phyloP scores from a whole-genome alignment of 805 yeast genomes.

The Ogataea wickerhamii region DNA sequence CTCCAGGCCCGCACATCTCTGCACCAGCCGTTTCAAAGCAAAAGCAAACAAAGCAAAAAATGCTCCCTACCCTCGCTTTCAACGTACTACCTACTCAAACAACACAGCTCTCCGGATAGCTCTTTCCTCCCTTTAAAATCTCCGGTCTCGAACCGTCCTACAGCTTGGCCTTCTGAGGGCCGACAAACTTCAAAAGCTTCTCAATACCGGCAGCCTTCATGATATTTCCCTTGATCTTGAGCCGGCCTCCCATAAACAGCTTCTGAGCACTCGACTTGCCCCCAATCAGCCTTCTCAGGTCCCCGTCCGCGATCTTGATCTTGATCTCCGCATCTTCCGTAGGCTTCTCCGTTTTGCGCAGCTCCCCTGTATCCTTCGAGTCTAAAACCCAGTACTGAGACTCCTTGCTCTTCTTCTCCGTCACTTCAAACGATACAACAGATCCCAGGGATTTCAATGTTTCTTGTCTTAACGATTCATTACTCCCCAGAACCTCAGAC shows the following conservation, averaged over 20 bases:
- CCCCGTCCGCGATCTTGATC: conserved; percentile 61
- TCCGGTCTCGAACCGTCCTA: conserved; percentile 15
- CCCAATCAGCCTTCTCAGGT: conserved; percentile 63
- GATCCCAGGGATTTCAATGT: conserved; percentile 28
- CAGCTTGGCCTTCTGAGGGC: conserved; percentile 43
- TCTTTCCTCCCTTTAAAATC: background rate
- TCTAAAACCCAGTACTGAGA: conserved; percentile 62
- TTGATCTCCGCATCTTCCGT: conserved; percentile 60
- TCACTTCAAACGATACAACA: conserved; percentile 58
- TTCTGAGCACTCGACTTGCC: conserved; percentile 85
- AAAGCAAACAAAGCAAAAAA: no score
- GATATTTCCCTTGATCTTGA: conserved; percentile 85
- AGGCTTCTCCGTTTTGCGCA: conserved; percentile 18
- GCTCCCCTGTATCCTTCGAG: conserved; percentile 54
- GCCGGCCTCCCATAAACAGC: conserved; percentile 77
- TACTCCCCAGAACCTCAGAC: conserved; percentile 13
- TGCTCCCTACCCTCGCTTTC: no score
- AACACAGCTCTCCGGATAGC: no score
- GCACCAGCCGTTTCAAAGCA: no score
- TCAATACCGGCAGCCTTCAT: conserved; percentile 84
- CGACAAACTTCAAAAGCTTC: conserved; percentile 55
- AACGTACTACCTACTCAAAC: no score
- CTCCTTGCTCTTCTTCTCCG: conserved; percentile 55
- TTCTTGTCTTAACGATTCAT: conserved; percentile 18
- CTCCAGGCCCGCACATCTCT: no score